Percentiles rank a stretch among this genome's conserved stretches.
Evolutionary conservation across 306 rosid genomes (phyloP).

Genomic region (Castanopsis chinensis): DNA sequence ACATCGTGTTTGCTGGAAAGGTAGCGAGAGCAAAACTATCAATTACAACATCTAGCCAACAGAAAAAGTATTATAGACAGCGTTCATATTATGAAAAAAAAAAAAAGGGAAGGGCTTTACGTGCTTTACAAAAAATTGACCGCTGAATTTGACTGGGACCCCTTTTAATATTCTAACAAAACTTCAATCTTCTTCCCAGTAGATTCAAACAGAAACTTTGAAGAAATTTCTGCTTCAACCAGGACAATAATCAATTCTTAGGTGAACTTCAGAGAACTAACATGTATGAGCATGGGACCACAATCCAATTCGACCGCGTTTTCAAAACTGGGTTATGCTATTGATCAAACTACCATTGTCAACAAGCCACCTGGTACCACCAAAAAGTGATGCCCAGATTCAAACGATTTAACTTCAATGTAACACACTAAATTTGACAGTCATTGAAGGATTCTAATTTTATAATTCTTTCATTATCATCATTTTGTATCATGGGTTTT

Average conservation of each 20-base stretch:
- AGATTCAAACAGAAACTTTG: background rate
- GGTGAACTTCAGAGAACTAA: background rate
- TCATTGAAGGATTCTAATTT: no score
- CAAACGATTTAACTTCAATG: background rate
- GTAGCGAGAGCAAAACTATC: constrained; percentile 10
- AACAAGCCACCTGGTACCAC: background rate
- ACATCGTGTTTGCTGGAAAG: constrained; percentile 44
- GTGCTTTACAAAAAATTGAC: background rate
- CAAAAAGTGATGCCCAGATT: background rate
- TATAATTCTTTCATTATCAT: no score
- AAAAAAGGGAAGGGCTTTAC: background rate
- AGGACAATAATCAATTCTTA: background rate
- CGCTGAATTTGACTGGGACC: background rate
- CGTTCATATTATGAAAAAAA: background rate
- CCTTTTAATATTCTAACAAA: background rate
- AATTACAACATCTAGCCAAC: background rate
- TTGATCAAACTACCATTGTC: background rate
- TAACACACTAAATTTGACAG: no score
- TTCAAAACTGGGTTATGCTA: background rate
- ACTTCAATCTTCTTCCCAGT: background rate
- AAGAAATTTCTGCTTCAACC: background rate
- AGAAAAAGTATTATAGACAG: background rate
- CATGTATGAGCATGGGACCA: background rate
- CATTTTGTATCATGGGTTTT: no score
- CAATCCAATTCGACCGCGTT: background rate